Evolutionary conservation across 768 basidiomycete genomes (phyloP), one percentile per base, ranked within the genome.

Genomic region (Coprinopsis strossmayeri): DNA sequence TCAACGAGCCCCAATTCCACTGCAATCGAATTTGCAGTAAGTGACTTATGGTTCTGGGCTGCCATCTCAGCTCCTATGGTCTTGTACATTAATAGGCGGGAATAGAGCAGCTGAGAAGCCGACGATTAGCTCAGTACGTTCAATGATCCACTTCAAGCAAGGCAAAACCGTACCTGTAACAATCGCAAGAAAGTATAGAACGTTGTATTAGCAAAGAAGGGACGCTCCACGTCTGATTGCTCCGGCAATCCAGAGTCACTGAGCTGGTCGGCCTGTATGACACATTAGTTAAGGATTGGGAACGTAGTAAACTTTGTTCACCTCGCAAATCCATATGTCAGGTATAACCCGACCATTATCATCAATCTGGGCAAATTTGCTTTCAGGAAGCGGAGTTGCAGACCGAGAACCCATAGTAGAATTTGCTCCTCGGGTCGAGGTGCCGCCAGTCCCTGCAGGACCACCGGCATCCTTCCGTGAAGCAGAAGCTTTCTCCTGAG

Each of bases 121-220:
- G 44, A 45, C 39, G 27, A 9, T 28, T 28, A 18, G 5, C n/a
- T 5, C 30, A 45, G 15, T 25, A 53, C 32, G 46, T 46, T 38
- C 53, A 55, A 56, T 48, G 53, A 34, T 40, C 18, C 23, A 20
- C 20, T 38, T 34, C 9, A 45, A 51, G 25, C n/a, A 45, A 51
- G 25, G 46, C 50, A 55, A 45, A 28, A 55, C 59, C 65, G 50
- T 59, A 81, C 95, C 84, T 99, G 92, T 43, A 98, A 63, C 45
- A 95, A 69, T 43, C 96, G 84, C 55, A 98, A 62, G 45, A 97
- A 63, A 5, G 88, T 88, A 68, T 98, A 99, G 62, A 92, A 90
- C 18, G 91, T 87, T 40, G 90, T 91, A 67, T 97, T 96, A 50
- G 80, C 80, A 66, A 95, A 98, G 66, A 97, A 90, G 7, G 85